Evolutionary conservation across 371 early-diverging fungal genomes (phyloP).

Genomic region (Chytridium lagenaria): DNA sequence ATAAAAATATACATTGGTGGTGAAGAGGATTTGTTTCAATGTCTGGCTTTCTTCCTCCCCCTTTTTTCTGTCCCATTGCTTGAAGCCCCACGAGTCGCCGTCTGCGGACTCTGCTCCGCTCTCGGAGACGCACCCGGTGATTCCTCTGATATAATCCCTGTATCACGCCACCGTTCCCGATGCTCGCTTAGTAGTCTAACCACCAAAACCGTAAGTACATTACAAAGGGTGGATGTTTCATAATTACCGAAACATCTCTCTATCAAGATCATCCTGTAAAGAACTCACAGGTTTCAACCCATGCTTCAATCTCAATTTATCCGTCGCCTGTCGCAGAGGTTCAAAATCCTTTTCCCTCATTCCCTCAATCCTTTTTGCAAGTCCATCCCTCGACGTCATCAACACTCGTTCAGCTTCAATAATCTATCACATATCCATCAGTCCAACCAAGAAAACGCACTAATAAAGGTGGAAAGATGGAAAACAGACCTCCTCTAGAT

Average conservation of each 20-base stretch:
- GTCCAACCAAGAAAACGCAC: background rate
- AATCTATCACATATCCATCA: background rate
- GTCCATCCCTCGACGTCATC: background rate
- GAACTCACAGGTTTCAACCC: conserved; percentile 1
- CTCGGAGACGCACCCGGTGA: background rate
- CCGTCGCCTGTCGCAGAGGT: background rate
- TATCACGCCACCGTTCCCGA: background rate
- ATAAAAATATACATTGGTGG: background rate
- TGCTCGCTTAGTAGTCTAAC: background rate
- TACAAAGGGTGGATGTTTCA: background rate
- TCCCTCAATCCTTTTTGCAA: background rate
- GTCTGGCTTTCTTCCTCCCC: background rate
- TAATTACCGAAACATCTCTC: conserved; percentile 5
- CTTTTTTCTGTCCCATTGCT: conserved; percentile 1
- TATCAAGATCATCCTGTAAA: conserved; percentile 5
- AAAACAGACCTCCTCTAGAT: conserved; percentile 20
- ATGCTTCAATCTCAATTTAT: background rate
- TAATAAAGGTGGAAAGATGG: background rate
- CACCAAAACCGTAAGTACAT: too few species aligned
- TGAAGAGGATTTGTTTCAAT: background rate
- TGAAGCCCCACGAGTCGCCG: background rate
- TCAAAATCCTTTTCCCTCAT: background rate
- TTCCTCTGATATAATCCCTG: background rate
- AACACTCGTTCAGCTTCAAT: background rate
- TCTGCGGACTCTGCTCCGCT: background rate